Evolutionary conservation across 345 rosid genomes (phyloP).

Genomic region (Fremontodendron californicum): DNA sequence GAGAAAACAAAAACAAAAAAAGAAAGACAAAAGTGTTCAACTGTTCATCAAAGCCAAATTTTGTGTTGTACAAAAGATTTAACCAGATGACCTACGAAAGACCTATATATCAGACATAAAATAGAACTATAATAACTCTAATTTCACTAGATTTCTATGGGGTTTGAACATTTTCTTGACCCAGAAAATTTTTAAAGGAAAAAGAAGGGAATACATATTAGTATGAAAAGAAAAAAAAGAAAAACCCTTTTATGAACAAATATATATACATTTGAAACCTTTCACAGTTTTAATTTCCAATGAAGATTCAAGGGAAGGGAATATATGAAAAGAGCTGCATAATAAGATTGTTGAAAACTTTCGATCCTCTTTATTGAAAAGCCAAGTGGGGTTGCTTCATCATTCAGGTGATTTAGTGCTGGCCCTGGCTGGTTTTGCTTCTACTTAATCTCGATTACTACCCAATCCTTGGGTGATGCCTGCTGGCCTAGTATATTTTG

Average conservation of each 20-base stretch:
- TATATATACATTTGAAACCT: neutral
- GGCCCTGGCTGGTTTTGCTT: neutral
- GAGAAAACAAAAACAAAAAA: neutral
- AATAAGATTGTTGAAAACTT: neutral
- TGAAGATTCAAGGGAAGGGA: neutral
- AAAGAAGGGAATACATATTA: neutral
- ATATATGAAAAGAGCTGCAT: neutral
- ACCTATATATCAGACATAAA: neutral
- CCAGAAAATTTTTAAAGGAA: neutral
- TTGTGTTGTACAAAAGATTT: neutral
- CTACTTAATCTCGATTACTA: neutral
- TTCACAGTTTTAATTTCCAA: neutral
- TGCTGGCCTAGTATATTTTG: neutral
- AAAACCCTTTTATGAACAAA: neutral
- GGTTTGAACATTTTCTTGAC: neutral
- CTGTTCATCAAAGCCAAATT: constrained; percentile 6
- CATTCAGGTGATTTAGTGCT: constrained; percentile 8
- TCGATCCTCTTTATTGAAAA: neutral
- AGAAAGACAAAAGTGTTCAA: neutral
- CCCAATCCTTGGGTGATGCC: neutral
- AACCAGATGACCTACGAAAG: constrained; percentile 10
- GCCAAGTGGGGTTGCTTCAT: constrained; percentile 4
- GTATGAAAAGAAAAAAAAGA: neutral
- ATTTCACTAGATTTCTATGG: neutral
- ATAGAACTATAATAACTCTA: neutral